A percentile compares a stretch with the other conserved stretches of the same genome.
Conservation (phyloP, 257 asterid species). For the Thymus mandschuricus region DNA sequence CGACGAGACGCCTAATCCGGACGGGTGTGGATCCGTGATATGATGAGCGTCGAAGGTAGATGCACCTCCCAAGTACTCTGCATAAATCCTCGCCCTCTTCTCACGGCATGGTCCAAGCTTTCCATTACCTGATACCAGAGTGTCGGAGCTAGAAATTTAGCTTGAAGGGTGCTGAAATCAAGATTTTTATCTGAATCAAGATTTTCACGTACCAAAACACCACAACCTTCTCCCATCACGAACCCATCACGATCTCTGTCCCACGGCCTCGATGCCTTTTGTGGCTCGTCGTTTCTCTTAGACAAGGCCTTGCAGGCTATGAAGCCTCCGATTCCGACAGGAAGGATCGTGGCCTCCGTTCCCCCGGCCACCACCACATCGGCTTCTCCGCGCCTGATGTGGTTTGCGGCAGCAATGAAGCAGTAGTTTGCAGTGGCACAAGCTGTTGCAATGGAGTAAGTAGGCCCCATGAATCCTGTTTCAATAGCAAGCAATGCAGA, state of each 20-base stretch:
- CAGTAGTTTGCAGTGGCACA: slow-evolving; percentile 45
- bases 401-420: slow-evolving; percentile 45
- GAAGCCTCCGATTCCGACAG: slow-evolving; percentile 33
- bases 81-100: slow-evolving; percentile 40
- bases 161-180: too few species aligned
- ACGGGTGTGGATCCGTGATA: slow-evolving; percentile 42
- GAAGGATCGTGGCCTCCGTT: slow-evolving; percentile 28
- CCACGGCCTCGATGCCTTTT: slow-evolving; percentile 70
- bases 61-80: slow-evolving; percentile 53
- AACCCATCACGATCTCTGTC: slow-evolving; percentile 57
- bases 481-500: slow-evolving; percentile 31
- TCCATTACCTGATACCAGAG: slow-evolving; percentile 40
- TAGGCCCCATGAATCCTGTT: slow-evolving; percentile 47
- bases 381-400: slow-evolving; percentile 15
- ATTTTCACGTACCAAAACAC: slow-evolving; percentile 40
- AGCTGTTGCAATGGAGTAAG: slow-evolving; percentile 41
- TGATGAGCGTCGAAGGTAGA: slow-evolving; percentile 48
- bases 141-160: too few species aligned
- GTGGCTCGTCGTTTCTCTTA: slow-evolving; percentile 14
- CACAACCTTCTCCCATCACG: slow-evolving; percentile 65
- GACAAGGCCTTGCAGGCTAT: slow-evolving; percentile 43
- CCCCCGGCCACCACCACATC: slow-evolving; percentile 43
- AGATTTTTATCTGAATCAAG: too few species aligned
- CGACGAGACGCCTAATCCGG: slow-evolving; percentile 45
- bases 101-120: slow-evolving; percentile 49